Conservation (phyloP, 2,329 filamentous ascomycete genomes). For the Chrysoporthe puriensis region DNA sequence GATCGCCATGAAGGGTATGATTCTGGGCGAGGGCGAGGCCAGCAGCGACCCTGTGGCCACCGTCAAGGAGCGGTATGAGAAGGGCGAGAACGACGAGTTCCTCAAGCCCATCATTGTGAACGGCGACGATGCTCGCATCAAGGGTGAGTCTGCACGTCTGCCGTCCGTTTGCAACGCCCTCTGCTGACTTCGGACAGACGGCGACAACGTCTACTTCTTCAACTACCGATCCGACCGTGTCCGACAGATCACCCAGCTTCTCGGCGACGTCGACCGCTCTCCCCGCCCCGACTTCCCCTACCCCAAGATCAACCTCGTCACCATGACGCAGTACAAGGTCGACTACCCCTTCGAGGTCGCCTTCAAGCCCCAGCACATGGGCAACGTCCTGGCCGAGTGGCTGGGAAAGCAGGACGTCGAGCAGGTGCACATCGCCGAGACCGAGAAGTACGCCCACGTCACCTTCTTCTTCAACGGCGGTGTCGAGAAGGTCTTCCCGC, state of each 20-base stretch:
- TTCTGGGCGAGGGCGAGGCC: conserved; percentile 84
- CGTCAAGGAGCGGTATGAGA: conserved; percentile 85
- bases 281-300: conserved; percentile 90
- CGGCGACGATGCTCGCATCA: conserved; percentile 81
- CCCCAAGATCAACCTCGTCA: conserved; percentile 89
- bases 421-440: conserved; percentile 97
- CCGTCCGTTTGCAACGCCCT: background rate
- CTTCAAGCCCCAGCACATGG: conserved; percentile 94
- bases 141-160: conserved; percentile 59
- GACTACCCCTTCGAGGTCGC: conserved; percentile 92
- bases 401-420: conserved; percentile 84
- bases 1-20: conserved; percentile 83
- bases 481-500: conserved; percentile 92
- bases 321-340: conserved; percentile 98
- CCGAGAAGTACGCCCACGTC: conserved; percentile 98
- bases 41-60: conserved; percentile 83
- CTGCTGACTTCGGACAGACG: conserved; percentile 56
- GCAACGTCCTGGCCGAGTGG: conserved; percentile 97
- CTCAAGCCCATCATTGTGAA: conserved; percentile 95
- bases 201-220: conserved; percentile 98
- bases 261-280: conserved; percentile 90
- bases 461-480: conserved; percentile 99
- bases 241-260: conserved; percentile 91
- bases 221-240: conserved; percentile 99
- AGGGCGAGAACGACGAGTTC: conserved; percentile 94